phyloP scores from a whole-genome alignment of 306 rosid species.

The Lathyrus aphaca region DNA sequence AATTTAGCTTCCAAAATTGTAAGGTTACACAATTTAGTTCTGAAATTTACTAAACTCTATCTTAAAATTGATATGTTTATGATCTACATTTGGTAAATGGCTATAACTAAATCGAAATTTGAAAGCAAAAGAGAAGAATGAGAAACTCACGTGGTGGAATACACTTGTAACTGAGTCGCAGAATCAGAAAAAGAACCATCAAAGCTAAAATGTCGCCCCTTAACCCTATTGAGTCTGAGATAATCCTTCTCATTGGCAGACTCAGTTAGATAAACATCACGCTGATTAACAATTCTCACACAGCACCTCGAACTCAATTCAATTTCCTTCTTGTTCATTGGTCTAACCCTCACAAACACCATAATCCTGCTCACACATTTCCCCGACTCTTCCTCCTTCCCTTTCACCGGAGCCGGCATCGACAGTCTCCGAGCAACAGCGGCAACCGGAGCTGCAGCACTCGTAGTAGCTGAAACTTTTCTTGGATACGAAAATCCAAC shows the following conservation, averaged over 20 bases:
- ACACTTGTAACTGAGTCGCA: constrained; percentile 76
- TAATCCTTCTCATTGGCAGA: constrained; percentile 79
- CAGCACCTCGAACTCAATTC: constrained; percentile 78
- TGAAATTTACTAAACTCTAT: neutral
- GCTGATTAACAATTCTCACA: constrained; percentile 66
- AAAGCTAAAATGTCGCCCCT: constrained; percentile 77
- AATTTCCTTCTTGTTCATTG: constrained; percentile 82
- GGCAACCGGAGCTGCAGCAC: constrained; percentile 4
- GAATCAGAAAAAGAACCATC: constrained; percentile 81
- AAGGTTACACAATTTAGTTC: neutral
- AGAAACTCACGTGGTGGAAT: constrained; percentile 79
- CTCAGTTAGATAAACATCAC: constrained; percentile 85
- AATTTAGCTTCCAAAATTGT: neutral
- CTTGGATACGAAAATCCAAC: constrained; percentile 68
- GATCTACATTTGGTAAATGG: no score
- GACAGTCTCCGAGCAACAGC: constrained; percentile 74
- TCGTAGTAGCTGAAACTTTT: constrained; percentile 29
- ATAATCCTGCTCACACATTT: constrained; percentile 58
- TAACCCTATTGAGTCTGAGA: constrained; percentile 80
- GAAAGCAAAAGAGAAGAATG: neutral
- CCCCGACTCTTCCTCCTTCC: constrained; percentile 26
- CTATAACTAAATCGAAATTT: neutral
- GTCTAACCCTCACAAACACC: constrained; percentile 91
- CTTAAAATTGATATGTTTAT: neutral
- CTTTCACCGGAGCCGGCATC: constrained; percentile 49